Evolutionary conservation across 192 early-diverging fungal species (phyloP).

Genomic region (Umbelopsis vinacea): DNA sequence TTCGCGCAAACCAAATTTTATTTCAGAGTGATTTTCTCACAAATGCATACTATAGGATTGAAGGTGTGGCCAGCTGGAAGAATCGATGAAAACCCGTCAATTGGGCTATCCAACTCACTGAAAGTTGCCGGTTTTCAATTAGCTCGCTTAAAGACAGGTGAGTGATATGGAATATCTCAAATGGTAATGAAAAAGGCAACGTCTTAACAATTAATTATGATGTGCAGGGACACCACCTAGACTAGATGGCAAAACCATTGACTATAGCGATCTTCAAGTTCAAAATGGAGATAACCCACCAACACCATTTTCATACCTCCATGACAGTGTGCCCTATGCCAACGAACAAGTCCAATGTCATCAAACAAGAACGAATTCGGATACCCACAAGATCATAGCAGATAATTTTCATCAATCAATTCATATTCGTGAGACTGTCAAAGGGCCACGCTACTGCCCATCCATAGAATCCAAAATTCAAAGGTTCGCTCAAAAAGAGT

Average conservation of each 20-base stretch:
- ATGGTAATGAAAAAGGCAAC: not conserved
- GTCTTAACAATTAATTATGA: not conserved
- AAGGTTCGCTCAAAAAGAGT: conserved; percentile 67
- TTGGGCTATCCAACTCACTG: conserved; percentile 77
- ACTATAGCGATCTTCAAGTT: conserved; percentile 65
- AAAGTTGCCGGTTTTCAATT: conserved; percentile 75
- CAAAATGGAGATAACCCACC: conserved; percentile 76
- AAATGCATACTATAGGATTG: conserved; percentile 36
- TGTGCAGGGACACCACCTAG: conserved; percentile 72
- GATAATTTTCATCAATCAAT: conserved; percentile 79
- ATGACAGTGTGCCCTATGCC: conserved; percentile 69
- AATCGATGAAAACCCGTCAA: conserved; percentile 72
- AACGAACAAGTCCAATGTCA: conserved; percentile 72
- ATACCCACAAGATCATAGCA: conserved; percentile 68
- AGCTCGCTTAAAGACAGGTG: conserved; percentile 78
- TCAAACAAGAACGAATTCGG: conserved; percentile 73
- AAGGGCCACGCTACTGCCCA: conserved; percentile 82
- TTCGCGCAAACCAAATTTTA: not conserved
- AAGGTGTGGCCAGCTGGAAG: conserved; percentile 73
- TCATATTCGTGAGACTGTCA: conserved; percentile 84
- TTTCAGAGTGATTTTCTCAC: not conserved
- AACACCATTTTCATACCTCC: conserved; percentile 77
- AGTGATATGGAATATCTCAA: not conserved
- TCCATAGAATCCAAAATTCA: conserved; percentile 83
- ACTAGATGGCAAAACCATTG: conserved; percentile 74